Evolutionary conservation across 129 eudicot genomes (phyloP).

Genomic region (Saposhnikovia divaricata): DNA sequence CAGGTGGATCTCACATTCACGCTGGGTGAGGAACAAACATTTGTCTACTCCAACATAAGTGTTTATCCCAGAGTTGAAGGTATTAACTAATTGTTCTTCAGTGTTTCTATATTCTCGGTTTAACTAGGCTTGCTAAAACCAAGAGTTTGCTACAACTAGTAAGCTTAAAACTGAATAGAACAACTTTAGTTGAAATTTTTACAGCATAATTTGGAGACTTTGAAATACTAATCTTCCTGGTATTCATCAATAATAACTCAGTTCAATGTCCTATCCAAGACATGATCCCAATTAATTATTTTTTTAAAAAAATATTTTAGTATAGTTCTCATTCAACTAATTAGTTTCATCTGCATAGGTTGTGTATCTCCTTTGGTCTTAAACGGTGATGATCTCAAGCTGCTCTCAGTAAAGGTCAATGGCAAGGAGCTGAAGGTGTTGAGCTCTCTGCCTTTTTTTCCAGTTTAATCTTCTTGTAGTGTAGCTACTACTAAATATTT

Average conservation of each 20-base stretch:
- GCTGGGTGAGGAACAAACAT: constrained; percentile 79
- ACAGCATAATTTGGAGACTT: neutral
- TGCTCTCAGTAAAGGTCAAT: constrained; percentile 53
- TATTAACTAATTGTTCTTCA: constrained; percentile 15
- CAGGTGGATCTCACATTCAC: constrained; percentile 78
- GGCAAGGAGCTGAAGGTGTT: constrained; percentile 61
- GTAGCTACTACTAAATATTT: neutral
- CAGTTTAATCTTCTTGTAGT: neutral
- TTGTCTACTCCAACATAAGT: constrained; percentile 51
- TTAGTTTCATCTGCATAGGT: no score
- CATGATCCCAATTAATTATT: no score
- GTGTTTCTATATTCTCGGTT: neutral
- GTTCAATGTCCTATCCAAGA: no score
- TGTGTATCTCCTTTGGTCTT: constrained; percentile 54
- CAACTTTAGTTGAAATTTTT: neutral
- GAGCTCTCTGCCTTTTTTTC: neutral
- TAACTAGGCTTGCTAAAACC: neutral
- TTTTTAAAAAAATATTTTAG: no score
- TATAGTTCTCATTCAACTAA: no score
- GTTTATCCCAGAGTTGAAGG: constrained; percentile 75
- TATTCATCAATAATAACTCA: neutral
- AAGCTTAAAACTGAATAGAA: neutral
- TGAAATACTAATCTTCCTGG: neutral
- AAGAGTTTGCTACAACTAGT: neutral
- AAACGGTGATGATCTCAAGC: constrained; percentile 81